These are phyloP conservation scores for Solanum tarapatanum DNA, from an alignment of 257 asterid species.

Conservation along the genomic window DNA sequence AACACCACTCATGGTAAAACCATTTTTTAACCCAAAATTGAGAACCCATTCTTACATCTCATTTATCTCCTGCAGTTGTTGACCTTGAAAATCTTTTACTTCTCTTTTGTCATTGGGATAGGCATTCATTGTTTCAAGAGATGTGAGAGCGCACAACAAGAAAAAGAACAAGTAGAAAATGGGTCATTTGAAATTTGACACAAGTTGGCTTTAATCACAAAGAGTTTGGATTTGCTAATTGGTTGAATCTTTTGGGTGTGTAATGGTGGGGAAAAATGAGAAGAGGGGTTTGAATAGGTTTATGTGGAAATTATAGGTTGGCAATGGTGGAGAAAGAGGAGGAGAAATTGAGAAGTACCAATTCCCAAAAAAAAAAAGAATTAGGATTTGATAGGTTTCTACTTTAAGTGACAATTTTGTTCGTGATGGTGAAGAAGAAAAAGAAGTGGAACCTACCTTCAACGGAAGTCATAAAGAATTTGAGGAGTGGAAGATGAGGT, in stretches of 20 bases:
- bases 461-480: not conserved
- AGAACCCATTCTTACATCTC: not conserved
- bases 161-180: not conserved
- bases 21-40: not conserved
- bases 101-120: not conserved
- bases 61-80: not conserved
- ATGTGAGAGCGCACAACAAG: not conserved
- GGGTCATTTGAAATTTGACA: not conserved
- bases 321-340: not conserved
- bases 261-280: not conserved
- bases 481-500: not conserved
- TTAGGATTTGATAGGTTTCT: not conserved
- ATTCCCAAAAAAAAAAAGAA: not conserved
- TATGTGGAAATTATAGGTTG: not conserved
- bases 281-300: not conserved
- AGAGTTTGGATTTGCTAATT: not conserved
- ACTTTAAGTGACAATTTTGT: not conserved
- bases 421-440: not conserved
- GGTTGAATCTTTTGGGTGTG: not conserved
- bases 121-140: not conserved
- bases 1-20: not conserved
- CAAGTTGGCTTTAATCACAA: not conserved
- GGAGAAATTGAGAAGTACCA: not conserved
- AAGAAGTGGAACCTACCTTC: not conserved
- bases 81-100: not conserved